Base-by-base conservation (phyloP, 192 early-diverging fungal genomes). In the Phycomyces nitens region DNA sequence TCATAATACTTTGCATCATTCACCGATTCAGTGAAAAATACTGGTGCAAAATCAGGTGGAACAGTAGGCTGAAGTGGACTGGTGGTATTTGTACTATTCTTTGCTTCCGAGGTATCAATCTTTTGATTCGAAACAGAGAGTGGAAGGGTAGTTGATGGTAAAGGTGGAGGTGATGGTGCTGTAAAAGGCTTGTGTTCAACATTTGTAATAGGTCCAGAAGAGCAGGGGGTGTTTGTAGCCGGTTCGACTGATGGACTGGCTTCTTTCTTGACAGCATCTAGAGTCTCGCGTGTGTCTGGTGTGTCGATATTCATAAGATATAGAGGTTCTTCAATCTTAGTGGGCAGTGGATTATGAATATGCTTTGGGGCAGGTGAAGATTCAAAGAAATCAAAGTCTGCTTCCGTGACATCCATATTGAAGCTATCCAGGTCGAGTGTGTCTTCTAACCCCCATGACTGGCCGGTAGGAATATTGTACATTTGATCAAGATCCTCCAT, bases 301-400 rank as follows among this genome's bases (percentile, higher is more conserved):
- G 7, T 34, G 29, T 34, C 29, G 2, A 34, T 34, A 34, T 34
- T 34, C 29, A 34, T 34, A 7, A 34, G 29, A 7, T 34, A 2
- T 34, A 7, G 7, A 7, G 29, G 2, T 34, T 34, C 29, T 34
- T 34, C 29, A 34, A 34, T 34, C 29, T 34, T 34, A 7, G 2
- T 34, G 3, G 29, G 29, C 7, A 34, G 7, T 34, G 29, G 7
- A 34, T 34, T 34, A 2, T 34, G 29, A 5, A 34, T 7, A 34
- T 2, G 29, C 7, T 34, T 34, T 34, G 29, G 29, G 7, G 29
- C 29, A 2, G 60, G 60, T 1, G 60, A 38, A 50, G 60, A 49
- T 21, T 72, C 58, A 29, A 72, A 72, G 61, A 65, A 72, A 21
- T 66, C 59, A 29, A 60, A 72, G 51, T 72, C 70, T 49, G 64